Evolutionary conservation across 495 filamentous ascomycete genomes (phyloP).

Genomic region (Chaetomium fimeti): DNA sequence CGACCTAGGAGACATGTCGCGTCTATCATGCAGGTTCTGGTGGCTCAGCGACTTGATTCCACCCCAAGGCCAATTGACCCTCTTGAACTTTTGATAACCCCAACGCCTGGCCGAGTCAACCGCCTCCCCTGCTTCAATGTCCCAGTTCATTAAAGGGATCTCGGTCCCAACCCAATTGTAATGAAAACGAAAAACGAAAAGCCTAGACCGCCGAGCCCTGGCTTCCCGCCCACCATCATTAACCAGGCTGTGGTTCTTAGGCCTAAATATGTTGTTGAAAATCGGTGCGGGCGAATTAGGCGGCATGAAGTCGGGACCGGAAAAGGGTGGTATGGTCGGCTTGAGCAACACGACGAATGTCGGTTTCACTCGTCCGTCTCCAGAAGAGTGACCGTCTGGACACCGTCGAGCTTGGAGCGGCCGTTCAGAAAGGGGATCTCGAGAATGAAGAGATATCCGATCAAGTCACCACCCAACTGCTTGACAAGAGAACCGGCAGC

Average conservation of each 20-base stretch:
- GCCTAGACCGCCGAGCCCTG: slow-evolving; percentile 3
- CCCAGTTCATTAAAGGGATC: slow-evolving; percentile 12
- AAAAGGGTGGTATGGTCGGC: background rate
- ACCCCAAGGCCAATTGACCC: background rate
- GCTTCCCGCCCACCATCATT: background rate
- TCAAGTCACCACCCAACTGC: slow-evolving; percentile 76
- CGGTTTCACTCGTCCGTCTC: slow-evolving; percentile 41
- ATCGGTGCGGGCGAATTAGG: background rate
- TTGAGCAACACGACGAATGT: slow-evolving; percentile 12
- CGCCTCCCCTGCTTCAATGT: background rate
- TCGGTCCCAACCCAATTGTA: background rate
- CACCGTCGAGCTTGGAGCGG: slow-evolving; percentile 75
- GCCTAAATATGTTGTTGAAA: slow-evolving; percentile 8
- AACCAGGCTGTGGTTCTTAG: slow-evolving; percentile 12
- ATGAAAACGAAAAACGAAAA: slow-evolving; percentile 4
- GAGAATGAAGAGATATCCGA: slow-evolving; percentile 92
- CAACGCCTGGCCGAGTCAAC: slow-evolving; percentile 5
- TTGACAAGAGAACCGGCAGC: slow-evolving; percentile 83
- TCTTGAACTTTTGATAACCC: slow-evolving; percentile 12
- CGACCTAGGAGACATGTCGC: background rate
- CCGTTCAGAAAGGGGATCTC: slow-evolving; percentile 95
- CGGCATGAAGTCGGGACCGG: background rate
- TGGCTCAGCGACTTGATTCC: background rate
- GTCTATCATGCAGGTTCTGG: slow-evolving; percentile 14
- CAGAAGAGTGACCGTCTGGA: slow-evolving; percentile 82